phyloP scores from a whole-genome alignment of 495 filamentous ascomycete species.

The Durotheca rogersii region DNA sequence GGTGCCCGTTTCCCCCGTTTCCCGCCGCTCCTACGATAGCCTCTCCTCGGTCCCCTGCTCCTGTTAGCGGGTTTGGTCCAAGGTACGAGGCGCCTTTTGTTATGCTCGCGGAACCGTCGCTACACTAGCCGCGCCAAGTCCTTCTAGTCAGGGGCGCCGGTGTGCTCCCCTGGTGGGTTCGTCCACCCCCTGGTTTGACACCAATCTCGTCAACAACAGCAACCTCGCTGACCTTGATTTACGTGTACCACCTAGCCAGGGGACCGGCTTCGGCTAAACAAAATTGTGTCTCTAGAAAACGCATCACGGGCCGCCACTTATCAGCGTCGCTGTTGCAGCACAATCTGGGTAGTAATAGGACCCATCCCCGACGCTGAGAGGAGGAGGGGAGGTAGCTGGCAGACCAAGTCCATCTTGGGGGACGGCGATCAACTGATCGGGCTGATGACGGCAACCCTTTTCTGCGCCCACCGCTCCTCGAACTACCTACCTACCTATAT shows the following conservation, averaged over 20 bases:
- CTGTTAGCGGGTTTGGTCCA: no score
- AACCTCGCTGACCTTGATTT: slow-evolving; percentile 9
- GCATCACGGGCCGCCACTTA: no score
- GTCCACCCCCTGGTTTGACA: slow-evolving; percentile 1
- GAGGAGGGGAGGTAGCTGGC: no score
- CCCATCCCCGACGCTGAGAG: no score
- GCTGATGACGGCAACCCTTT: background rate
- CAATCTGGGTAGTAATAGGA: no score
- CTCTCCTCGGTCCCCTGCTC: no score
- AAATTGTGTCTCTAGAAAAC: slow-evolving; percentile 10
- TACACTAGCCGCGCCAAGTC: slow-evolving; percentile 11
- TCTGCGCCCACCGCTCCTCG: background rate
- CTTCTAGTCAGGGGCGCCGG: slow-evolving; percentile 5
- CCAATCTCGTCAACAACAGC: slow-evolving; percentile 12
- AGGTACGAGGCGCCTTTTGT: background rate
- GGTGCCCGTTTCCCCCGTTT: no score
- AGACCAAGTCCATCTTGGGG: no score
- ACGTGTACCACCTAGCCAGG: background rate
- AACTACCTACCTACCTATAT: background rate
- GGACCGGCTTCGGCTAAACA: slow-evolving; percentile 21
- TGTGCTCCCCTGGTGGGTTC: slow-evolving; percentile 2
- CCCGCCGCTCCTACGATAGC: no score
- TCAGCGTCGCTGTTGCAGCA: slow-evolving; percentile 10
- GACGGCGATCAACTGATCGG: background rate
- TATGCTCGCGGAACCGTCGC: slow-evolving; percentile 4